Evolutionary conservation across 2,329 filamentous ascomycete species (phyloP), one percentile per base, ranked within the genome.

Genomic region (Colletotrichum salicis): DNA sequence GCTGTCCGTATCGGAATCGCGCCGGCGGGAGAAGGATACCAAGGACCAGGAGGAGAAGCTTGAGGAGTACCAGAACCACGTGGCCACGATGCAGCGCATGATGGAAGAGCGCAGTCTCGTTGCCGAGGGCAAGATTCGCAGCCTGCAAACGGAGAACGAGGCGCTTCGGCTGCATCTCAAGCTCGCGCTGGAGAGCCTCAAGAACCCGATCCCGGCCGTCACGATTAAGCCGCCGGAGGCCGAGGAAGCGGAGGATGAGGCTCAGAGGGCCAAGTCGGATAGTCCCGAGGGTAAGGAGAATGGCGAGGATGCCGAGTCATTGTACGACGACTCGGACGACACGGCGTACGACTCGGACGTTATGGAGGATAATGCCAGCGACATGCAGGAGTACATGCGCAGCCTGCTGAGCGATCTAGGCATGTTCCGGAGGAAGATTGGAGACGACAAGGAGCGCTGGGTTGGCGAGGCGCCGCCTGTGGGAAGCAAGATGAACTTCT

Each of bases 21-120:
- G 86, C 74, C 90, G 87, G 76, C 90, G 88, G 64, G 94, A 96
- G 82, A 92, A 94, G 79, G 94, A 95, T 76, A 92, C 91, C 67
- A 90, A 92, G 76, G 87, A 92, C 48, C 91, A 94, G 75, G 94
- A 95, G 74, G 94, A 96, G 80, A 92, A 92, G 76, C 86, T 99
- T 29, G 96, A 98, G 77, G 95, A 97, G 81, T 99, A 98, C 82
- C 96, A 99, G 84, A 91, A 91, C 75, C 93, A 95, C 77, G 96
- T 99, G 22, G 88, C 90, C 59, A 90, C 92, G 68, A 95, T 99
- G 93, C 95, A 98, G 82, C 91, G 95, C 71, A 90, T 97, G 82
- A 98, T 98, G 95, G 95, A 98, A 81, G 96, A 99, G 84, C 93
- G 92, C 74, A 91, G 93, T 72, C 92, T 97, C 81, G 93, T 98